Conservation (phyloP, 257 asterid species). For the Catharanthus roseus region DNA sequence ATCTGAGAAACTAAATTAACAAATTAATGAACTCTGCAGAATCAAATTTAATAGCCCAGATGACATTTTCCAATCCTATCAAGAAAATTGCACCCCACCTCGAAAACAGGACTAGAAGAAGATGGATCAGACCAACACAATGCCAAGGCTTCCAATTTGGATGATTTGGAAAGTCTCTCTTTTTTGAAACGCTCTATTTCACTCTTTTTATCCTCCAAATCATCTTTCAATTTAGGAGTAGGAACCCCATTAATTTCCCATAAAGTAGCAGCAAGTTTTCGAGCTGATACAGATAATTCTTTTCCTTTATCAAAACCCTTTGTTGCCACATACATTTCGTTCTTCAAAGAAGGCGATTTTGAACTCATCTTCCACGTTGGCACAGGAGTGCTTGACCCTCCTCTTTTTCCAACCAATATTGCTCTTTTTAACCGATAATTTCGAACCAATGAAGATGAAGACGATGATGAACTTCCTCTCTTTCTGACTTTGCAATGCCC, state of each 20-base stretch:
- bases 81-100: constrained; percentile 51
- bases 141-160: constrained; percentile 45
- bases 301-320: constrained; percentile 40
- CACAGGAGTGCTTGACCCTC: constrained; percentile 76
- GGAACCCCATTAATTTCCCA: constrained; percentile 79
- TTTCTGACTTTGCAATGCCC: constrained; percentile 75
- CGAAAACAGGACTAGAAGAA: constrained; percentile 48
- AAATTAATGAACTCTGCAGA: constrained; percentile 13
- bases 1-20: constrained; percentile 8
- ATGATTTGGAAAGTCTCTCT: constrained; percentile 34
- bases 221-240: constrained; percentile 40
- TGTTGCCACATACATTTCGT: constrained; percentile 40
- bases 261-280: constrained; percentile 72
- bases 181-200: constrained; percentile 39
- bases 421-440: constrained; percentile 67
- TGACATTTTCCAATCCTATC: background rate
- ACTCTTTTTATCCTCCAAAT: constrained; percentile 35
- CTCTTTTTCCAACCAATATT: constrained; percentile 65
- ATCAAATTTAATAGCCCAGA: background rate
- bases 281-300: constrained; percentile 62
- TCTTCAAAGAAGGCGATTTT: constrained; percentile 47
- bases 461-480: constrained; percentile 71
- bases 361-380: constrained; percentile 79
- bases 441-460: constrained; percentile 66
- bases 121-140: constrained; percentile 52